Percentiles rank a stretch among this genome's conserved stretches.
phyloP scores from a whole-genome alignment of 2,329 filamentous ascomycete species.

The Beauveria varroae region DNA sequence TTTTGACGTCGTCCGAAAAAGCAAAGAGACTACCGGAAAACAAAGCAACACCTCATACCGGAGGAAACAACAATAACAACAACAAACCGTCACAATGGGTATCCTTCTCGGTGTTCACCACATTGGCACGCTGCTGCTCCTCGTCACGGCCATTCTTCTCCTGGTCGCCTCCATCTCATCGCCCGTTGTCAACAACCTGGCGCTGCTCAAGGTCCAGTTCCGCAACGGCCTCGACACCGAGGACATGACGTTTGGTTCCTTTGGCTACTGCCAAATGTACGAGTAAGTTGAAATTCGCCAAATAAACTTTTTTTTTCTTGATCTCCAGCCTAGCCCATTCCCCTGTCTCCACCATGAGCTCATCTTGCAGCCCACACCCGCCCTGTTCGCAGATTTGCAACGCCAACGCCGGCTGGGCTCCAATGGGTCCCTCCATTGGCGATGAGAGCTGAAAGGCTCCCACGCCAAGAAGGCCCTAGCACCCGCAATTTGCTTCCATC shows the following conservation, averaged over 20 bases:
- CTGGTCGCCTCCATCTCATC: constrained; percentile 51
- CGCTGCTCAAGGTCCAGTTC: constrained; percentile 46
- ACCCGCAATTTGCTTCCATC: neutral
- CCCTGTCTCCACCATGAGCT: constrained; percentile 3
- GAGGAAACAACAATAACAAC: constrained; percentile 9
- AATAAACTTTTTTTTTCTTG: neutral
- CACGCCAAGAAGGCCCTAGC: neutral
- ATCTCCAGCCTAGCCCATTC: neutral
- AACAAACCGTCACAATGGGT: constrained; percentile 32
- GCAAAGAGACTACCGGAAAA: neutral
- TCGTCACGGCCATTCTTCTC: constrained; percentile 47
- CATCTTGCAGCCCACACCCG: neutral
- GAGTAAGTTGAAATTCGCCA: neutral
- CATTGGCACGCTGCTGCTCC: constrained; percentile 50
- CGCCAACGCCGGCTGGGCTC: too few relatives aligned
- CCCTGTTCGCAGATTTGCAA: neutral
- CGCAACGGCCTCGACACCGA: constrained; percentile 25
- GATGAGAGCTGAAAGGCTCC: neutral
- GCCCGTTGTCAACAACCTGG: constrained; percentile 48
- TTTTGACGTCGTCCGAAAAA: constrained; percentile 3
- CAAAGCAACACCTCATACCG: too few relatives aligned
- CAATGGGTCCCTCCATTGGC: neutral
- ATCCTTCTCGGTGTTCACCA: constrained; percentile 45
- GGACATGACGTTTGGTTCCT: constrained; percentile 49
- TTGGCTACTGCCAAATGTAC: constrained; percentile 44